These are phyloP conservation scores for Taphrina betulina DNA, from an alignment of 1,139 yeast genomes.

Conservation along the genomic window DNA sequence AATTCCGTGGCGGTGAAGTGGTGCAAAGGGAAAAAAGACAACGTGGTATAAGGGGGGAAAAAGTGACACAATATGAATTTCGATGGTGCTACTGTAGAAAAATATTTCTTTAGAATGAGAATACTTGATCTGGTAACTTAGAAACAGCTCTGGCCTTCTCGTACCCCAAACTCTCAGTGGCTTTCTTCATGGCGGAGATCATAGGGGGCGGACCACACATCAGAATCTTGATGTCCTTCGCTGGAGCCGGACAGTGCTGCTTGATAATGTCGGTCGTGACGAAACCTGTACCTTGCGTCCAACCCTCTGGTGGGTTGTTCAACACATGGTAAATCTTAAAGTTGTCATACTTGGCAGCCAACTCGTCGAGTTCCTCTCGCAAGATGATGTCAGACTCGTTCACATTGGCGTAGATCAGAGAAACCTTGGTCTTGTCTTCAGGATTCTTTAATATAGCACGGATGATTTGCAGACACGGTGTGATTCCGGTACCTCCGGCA, in stretches of 20 bases:
- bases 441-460: slow-evolving; percentile 76
- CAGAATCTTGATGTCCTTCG: slow-evolving; percentile 67
- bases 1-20: no score
- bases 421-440: slow-evolving; percentile 69
- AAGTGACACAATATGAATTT: no score
- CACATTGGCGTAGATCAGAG: slow-evolving; percentile 74
- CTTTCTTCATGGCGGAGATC: slow-evolving; percentile 77
- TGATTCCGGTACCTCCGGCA: slow-evolving; percentile 91
- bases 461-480: slow-evolving; percentile 90
- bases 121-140: slow-evolving; percentile 88
- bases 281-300: slow-evolving; percentile 82
- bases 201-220: slow-evolving; percentile 91
- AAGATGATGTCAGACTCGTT: slow-evolving; percentile 74
- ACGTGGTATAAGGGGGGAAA: no score
- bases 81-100: no score
- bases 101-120: slow-evolving; percentile 62
- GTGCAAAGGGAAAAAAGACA: no score
- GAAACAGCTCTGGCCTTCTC: slow-evolving; percentile 87
- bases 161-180: slow-evolving; percentile 72
- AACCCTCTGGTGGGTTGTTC: slow-evolving; percentile 68
- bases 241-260: slow-evolving; percentile 63
- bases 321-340: slow-evolving; percentile 73
- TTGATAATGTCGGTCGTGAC: slow-evolving; percentile 75
- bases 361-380: slow-evolving; percentile 71
- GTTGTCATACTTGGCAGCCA: slow-evolving; percentile 60